Percentiles rank a stretch among this genome's conserved stretches.
These are phyloP conservation scores for Scolecobasidium constrictum DNA, from an alignment of 2,329 filamentous ascomycete species.

Conservation along the genomic window DNA sequence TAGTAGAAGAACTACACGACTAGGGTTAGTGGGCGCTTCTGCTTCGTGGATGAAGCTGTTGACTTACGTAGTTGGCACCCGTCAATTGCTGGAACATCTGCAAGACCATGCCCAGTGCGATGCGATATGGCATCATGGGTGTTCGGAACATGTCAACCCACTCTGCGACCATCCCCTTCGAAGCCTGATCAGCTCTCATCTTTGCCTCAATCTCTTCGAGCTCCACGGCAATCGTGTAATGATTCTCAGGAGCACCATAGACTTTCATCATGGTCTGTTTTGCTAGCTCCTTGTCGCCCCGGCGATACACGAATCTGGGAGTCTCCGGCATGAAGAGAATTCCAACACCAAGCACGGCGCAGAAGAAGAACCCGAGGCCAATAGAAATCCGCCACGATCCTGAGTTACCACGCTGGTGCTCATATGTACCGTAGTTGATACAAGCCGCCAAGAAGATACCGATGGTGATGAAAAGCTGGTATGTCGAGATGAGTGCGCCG, in stretches of 20 bases:
- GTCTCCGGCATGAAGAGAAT: conserved; percentile 46
- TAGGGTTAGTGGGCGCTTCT: too few species aligned
- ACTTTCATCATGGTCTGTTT: conserved; percentile 40
- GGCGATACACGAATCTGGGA: conserved; percentile 46
- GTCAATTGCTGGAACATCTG: conserved; percentile 59
- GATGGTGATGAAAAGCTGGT: conserved; percentile 60
- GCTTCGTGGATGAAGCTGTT: too few species aligned
- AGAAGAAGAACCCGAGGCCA: conserved; percentile 47
- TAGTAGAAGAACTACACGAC: conserved; percentile 52
- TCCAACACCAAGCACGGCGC: conserved; percentile 40
- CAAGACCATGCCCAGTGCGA: conserved; percentile 49
- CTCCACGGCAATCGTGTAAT: conserved; percentile 41
- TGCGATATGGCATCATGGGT: conserved; percentile 57
- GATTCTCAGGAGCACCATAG: conserved; percentile 45
- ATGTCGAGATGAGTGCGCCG: conserved; percentile 50
- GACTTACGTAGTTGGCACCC: conserved; percentile 56
- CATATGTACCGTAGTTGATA: conserved; percentile 48
- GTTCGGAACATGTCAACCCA: conserved; percentile 57
- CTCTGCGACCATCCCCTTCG: conserved; percentile 34
- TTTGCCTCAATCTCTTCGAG: conserved; percentile 46
- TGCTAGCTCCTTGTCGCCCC: conserved; percentile 41
- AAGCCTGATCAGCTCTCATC: conserved; percentile 38
- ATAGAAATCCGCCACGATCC: conserved; percentile 55
- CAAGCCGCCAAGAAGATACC: conserved; percentile 46
- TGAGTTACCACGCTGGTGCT: conserved; percentile 31